Evolutionary conservation across 495 filamentous ascomycete species (phyloP), one percentile per base, ranked within the genome.

Genomic region (Lepraria neglecta): DNA sequence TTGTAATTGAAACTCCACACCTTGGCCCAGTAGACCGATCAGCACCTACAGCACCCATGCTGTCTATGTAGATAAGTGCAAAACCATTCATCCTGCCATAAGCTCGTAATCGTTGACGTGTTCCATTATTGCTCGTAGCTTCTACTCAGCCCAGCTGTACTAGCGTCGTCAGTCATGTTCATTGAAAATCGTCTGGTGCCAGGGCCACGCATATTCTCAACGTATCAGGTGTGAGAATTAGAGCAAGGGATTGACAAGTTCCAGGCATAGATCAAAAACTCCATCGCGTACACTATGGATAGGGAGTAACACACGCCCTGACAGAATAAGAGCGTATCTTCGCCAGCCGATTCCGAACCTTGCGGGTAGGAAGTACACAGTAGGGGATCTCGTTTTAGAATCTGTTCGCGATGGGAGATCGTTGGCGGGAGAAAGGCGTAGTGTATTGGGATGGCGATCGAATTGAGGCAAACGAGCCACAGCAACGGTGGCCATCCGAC

Each of bases 401-500:
- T 42, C 17, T 59, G 57, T 14, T 46, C 57, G 6, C 57, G 57
- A 11, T 47, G 44, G 5, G 57, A 43, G 24, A 59, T 21, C 14
- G 27, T 47, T 35, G 57, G 57, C n/a, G 57, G 57, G 10, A 44
- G 3, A n/a, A 59, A 4, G 5, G 57, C 57, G 17, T 48, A 59
- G 19, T 12, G 57, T 24, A 59, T 59, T 6, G 57, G 57, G 3
- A 59, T 27, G 28, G 57, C 57, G 3, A 59, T 35, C 2, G 57
- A 59, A 17, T 44, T 59, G 6, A 59, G 57, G 28, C 44, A 50
- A 10, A 59, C 43, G 0, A 59, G 42, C 57, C 57, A 59, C 6
- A 59, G 57, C 9, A 59, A 27, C 24, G 57, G 57, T 35, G 57
- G 57, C 57, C 57, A 59, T 47, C 43, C 57, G 19, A 59, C 5